Conservation (phyloP, 2,329 filamentous ascomycete genomes). For the Plectosphaerella cucumerina region DNA sequence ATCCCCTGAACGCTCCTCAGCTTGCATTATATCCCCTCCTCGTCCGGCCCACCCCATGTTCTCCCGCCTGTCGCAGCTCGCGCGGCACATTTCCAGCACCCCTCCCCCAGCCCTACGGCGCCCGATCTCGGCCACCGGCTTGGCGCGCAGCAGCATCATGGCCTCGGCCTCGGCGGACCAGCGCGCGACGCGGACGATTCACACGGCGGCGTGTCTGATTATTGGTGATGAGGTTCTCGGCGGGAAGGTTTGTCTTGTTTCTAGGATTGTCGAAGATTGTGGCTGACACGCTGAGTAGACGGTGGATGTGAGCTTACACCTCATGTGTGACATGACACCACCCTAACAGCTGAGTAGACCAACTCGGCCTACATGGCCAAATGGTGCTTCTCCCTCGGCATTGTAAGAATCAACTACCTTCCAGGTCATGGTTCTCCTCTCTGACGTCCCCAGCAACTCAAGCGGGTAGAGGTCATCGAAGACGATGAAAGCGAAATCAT, state of each 20-base stretch:
- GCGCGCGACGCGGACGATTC: conserved; percentile 64
- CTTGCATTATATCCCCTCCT: too few relatives aligned
- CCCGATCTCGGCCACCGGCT: conserved; percentile 15
- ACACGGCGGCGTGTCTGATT: conserved; percentile 87
- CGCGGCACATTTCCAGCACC: conserved; percentile 57
- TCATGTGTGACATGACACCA: not conserved
- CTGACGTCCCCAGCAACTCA: conserved; percentile 53
- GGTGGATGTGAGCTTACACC: conserved; percentile 33
- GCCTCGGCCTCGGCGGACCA: conserved; percentile 49
- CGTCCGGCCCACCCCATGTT: conserved; percentile 54
- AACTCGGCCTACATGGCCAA: conserved; percentile 62
- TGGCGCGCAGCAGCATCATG: conserved; percentile 34
- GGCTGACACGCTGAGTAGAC: conserved; percentile 18
- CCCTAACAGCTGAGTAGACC: conserved; percentile 35
- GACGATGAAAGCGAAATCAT: conserved; percentile 90
- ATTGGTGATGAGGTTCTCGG: conserved; percentile 97
- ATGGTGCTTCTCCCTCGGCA: conserved; percentile 59
- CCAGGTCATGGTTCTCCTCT: not conserved
- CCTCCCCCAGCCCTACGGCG: conserved; percentile 22
- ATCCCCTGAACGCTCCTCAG: too few relatives aligned
- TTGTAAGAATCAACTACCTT: conserved; percentile 36
- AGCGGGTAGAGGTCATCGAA: conserved; percentile 86
- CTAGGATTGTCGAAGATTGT: not conserved
- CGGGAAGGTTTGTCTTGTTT: conserved; percentile 67
- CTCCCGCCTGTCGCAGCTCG: conserved; percentile 67